Evolutionary conservation across 1,284 basidiomycete genomes (phyloP), one percentile per base, ranked within the genome.

Genomic region (Rhodotorula sp.): DNA sequence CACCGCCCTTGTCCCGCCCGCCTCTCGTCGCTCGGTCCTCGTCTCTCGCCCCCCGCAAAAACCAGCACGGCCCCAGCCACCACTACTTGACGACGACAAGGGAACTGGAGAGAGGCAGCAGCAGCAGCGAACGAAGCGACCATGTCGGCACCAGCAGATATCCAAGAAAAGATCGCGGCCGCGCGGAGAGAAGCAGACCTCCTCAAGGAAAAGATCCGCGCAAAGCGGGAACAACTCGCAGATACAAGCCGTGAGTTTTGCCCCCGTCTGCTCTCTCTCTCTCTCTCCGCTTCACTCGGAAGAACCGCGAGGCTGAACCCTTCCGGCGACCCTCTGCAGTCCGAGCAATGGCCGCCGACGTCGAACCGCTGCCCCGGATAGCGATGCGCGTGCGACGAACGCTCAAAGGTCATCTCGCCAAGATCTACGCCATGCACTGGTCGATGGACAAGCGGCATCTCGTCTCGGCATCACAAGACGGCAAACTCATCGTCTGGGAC

Each of bases 351-450:
- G 93, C 95, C 54, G 90, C 90, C 67, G 95, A 98, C 81, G 90
- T 97, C 50, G 93, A 97, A 74, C 90, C 93, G 19, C 86, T 99
- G 62, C 95, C 95, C 50, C 90, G 95, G 71, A 91, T 99, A 77
- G 89, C 95, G 47, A 94, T 99, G 90, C 92, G 93, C 78, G 91
- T 93, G 60, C 89, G 95, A 71, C 89, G 95, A 75, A 93, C 93
- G 71, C 88, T 99, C 78, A 91, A 95, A 79, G 95, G 95, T 59
- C 97, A 98, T 83, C 87, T 98, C 69, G 95, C 95, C 77, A 99
- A 99, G 86, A 97, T 99, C 80, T 98, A 98, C 82, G 95, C 97
- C 62, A 95, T 99, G 90, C 95, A 98, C 82, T 99, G 97, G 97
- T 90, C 95, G 26, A 89, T 89, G 69, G 97, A 99, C 85, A 89